phyloP scores from a whole-genome alignment of 768 basidiomycete species.

The Russula earlei region DNA sequence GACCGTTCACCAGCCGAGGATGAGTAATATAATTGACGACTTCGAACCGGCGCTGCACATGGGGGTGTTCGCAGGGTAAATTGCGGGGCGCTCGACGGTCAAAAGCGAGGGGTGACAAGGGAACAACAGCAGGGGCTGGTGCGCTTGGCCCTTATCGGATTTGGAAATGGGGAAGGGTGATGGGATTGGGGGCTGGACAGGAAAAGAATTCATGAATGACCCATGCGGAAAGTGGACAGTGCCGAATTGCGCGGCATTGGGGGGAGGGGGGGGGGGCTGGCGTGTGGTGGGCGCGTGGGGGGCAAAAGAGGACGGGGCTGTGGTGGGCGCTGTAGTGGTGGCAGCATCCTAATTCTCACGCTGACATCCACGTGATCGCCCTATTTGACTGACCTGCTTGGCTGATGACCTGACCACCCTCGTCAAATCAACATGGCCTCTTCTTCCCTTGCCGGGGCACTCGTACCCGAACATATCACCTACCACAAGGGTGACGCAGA shows the following conservation, averaged over 20 bases:
- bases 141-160: neutral
- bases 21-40: neutral
- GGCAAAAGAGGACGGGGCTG: neutral
- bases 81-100: neutral
- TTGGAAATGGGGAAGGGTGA: neutral
- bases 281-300: neutral
- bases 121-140: neutral
- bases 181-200: neutral
- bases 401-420: no score
- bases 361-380: no score
- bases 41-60: neutral
- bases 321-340: conserved; percentile 6
- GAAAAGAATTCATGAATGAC: neutral
- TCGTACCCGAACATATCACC: neutral
- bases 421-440: neutral
- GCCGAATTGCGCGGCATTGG: neutral
- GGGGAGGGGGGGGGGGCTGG: neutral
- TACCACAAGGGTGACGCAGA: neutral
- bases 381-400: no score
- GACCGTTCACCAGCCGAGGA: neutral
- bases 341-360: no score
- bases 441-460: conserved; percentile 14
- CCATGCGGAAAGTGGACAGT: neutral
- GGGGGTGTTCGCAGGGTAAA: neutral
- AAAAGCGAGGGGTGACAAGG: neutral